Conservation (phyloP, 2,329 filamentous ascomycete genomes). For the Chaetomiaceae sp. region DNA sequence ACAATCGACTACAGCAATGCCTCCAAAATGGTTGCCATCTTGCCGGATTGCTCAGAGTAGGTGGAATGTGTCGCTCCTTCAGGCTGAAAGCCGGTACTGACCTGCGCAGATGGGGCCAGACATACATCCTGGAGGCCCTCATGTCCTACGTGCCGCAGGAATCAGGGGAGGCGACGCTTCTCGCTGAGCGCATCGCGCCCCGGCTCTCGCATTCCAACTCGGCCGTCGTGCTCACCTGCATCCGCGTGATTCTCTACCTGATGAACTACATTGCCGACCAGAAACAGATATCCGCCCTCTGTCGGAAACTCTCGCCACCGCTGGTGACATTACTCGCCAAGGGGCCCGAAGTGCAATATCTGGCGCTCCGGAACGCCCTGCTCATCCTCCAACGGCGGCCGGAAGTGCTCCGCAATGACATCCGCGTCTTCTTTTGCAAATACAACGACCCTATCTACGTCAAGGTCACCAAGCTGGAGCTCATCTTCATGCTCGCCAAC, state of each 20-base stretch:
- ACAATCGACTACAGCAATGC: constrained; percentile 97
- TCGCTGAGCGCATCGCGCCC: constrained; percentile 93
- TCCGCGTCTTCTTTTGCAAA: constrained; percentile 99
- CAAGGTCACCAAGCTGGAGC: constrained; percentile 96
- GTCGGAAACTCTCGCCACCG: constrained; percentile 89
- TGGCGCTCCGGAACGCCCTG: constrained; percentile 88
- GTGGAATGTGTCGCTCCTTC: constrained; percentile 33
- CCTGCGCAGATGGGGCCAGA: constrained; percentile 81
- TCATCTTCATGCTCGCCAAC: constrained; percentile 97
- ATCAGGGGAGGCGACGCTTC: constrained; percentile 75
- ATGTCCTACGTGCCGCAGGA: constrained; percentile 98
- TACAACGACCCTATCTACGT: constrained; percentile 99
- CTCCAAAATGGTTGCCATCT: constrained; percentile 94
- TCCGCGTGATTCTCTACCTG: constrained; percentile 91
- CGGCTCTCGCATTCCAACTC: constrained; percentile 96
- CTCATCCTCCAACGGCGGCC: constrained; percentile 89
- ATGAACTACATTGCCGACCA: constrained; percentile 98
- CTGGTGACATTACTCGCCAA: constrained; percentile 93
- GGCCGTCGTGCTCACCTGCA: constrained; percentile 91
- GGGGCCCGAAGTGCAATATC: constrained; percentile 95
- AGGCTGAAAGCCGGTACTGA: constrained; percentile 7
- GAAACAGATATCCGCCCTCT: constrained; percentile 80
- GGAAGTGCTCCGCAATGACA: constrained; percentile 92
- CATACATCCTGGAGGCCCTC: constrained; percentile 93
- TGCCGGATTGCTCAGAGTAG: constrained; percentile 95